Conservation (phyloP, 805 yeast genomes). For the Lachancea meyersii region DNA sequence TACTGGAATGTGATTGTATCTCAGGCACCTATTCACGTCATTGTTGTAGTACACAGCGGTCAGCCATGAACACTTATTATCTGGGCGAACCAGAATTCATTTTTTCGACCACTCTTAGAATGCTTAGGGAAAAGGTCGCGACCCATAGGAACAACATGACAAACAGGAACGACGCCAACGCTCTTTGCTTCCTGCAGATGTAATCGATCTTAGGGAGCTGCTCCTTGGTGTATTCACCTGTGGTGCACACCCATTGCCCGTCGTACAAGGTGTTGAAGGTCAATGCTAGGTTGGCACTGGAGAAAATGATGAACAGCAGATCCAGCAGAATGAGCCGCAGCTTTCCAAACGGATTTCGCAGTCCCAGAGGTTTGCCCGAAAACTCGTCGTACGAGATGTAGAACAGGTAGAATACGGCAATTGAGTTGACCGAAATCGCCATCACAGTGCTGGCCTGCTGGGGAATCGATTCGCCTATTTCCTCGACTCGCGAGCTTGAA, state of each 20-base stretch:
- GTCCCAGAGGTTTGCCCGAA: conserved; percentile 84
- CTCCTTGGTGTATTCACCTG: conserved; percentile 15
- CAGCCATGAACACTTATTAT: neutral
- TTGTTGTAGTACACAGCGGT: neutral
- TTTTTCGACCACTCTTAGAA: conserved; percentile 72
- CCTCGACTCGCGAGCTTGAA: conserved; percentile 23
- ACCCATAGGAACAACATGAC: conserved; percentile 78
- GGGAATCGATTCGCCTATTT: conserved; percentile 32
- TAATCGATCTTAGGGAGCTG: conserved; percentile 36
- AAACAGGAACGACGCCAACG: conserved; percentile 72
- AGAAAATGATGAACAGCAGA: conserved; percentile 77
- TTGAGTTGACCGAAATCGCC: conserved; percentile 80
- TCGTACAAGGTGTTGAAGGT: conserved; percentile 81
- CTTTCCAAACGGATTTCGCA: conserved; percentile 79
- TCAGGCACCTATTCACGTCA: neutral
- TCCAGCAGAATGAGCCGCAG: conserved; percentile 77
- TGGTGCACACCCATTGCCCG: conserved; percentile 69
- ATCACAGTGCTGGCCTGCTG: conserved; percentile 89
- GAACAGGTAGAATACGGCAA: conserved; percentile 68
- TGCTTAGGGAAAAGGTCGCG: conserved; percentile 73
- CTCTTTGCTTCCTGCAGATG: conserved; percentile 73
- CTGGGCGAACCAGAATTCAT: conserved; percentile 34
- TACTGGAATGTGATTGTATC: neutral
- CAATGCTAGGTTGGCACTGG: conserved; percentile 79
- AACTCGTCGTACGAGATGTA: conserved; percentile 90